Evolutionary conservation across 1,284 basidiomycete genomes (phyloP).

Genomic region (Fomitopsis schrenkii): DNA sequence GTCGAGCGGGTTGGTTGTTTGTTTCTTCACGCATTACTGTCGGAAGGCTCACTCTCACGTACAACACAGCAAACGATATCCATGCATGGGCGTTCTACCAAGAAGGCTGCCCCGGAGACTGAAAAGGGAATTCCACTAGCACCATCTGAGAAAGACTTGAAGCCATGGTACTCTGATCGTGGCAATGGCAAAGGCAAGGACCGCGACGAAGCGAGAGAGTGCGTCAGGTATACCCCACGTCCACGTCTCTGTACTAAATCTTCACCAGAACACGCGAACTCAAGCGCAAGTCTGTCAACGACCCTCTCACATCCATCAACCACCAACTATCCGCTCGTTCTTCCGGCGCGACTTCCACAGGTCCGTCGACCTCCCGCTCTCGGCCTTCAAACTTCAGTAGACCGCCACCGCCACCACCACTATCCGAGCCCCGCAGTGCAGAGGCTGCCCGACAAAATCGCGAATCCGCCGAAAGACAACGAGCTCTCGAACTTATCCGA

Average conservation of each 20-base stretch:
- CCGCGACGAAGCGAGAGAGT: conserved; percentile 28
- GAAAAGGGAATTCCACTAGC: conserved; percentile 72
- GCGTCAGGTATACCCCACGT: conserved; percentile 2
- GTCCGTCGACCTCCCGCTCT: background rate
- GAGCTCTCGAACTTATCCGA: conserved; percentile 64
- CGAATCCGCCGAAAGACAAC: conserved; percentile 68
- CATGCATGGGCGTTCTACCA: conserved; percentile 39
- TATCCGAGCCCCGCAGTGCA: conserved; percentile 26
- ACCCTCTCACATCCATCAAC: conserved; percentile 74
- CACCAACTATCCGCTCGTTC: conserved; percentile 48
- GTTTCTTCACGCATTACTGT: background rate
- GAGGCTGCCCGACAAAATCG: conserved; percentile 56
- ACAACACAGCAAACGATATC: conserved; percentile 37
- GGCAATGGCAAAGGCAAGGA: conserved; percentile 20
- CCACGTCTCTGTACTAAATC: background rate
- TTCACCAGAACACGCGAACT: conserved; percentile 53
- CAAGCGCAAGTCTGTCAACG: conserved; percentile 56
- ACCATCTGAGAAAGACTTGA: conserved; percentile 68
- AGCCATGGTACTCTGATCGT: conserved; percentile 70
- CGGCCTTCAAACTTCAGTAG: conserved; percentile 5
- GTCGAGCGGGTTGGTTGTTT: conserved; percentile 51
- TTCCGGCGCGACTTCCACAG: conserved; percentile 13
- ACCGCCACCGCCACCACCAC: background rate
- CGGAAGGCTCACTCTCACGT: background rate
- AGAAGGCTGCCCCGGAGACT: conserved; percentile 42